These are phyloP conservation scores for Hymenoscyphus linearis DNA, from an alignment of 2,329 filamentous ascomycete genomes.

Conservation along the genomic window DNA sequence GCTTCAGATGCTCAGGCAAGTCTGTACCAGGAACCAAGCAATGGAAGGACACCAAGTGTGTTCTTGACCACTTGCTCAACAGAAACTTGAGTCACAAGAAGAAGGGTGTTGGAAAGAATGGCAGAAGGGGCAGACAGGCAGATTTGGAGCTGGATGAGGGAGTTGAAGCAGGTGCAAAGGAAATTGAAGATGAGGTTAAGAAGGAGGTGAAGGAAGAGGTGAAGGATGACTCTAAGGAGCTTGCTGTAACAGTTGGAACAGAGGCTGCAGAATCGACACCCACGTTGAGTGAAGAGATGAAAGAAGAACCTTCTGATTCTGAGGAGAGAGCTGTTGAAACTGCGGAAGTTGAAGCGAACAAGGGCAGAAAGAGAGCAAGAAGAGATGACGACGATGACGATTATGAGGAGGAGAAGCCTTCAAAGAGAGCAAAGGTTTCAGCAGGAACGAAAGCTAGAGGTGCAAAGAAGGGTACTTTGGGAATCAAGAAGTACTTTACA, in stretches of 20 bases:
- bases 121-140: neutral
- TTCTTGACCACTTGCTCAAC: constrained; percentile 55
- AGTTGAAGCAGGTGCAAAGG: neutral
- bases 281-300: no score
- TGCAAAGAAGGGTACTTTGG: neutral
- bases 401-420: neutral
- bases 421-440: neutral
- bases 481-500: neutral
- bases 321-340: neutral
- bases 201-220: no score
- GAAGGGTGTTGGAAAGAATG: neutral
- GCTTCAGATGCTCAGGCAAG: constrained; percentile 40
- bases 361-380: neutral
- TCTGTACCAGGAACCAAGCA: constrained; percentile 51
- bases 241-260: no score
- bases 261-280: no score
- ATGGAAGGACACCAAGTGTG: constrained; percentile 56
- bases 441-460: neutral
- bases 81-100: constrained; percentile 43
- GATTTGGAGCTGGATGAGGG: neutral
- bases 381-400: neutral
- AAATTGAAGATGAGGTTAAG: no score
- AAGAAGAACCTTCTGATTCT: no score
- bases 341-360: neutral
- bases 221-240: no score